Evolutionary conservation across 352 stramenopile genomes (phyloP).

Genomic region (Globisporangium irregulare): DNA sequence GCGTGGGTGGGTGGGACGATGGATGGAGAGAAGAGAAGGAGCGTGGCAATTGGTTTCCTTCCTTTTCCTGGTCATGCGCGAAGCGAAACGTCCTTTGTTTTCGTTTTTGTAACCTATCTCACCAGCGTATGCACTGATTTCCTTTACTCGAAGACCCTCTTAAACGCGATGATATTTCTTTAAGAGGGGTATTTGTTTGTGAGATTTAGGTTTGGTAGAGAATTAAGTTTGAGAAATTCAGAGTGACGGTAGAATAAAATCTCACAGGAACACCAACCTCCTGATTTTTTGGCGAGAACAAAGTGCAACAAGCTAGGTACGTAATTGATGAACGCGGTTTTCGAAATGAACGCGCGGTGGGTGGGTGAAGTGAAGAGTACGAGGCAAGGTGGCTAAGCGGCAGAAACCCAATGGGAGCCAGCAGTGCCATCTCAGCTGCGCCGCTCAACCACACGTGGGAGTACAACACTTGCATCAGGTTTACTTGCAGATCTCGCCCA

Average conservation of each 20-base stretch:
- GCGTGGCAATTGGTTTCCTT: conserved; percentile 1
- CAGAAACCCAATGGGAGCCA: neutral
- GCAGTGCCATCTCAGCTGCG: neutral
- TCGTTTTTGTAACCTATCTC: conserved; percentile 9
- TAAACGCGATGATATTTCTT: neutral
- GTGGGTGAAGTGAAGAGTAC: neutral
- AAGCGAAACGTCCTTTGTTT: conserved; percentile 9
- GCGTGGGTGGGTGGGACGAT: neutral
- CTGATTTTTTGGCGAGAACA: conserved; percentile 6
- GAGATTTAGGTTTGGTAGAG: neutral
- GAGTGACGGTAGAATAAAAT: neutral
- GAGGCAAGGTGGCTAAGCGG: neutral
- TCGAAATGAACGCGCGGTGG: no score
- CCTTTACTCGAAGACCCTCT: conserved; percentile 1
- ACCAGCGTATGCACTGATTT: conserved; percentile 1
- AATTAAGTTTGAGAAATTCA: neutral
- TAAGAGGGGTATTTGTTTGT: neutral
- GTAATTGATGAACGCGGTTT: no score
- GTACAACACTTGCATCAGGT: neutral
- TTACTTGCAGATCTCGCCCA: neutral
- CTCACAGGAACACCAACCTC: neutral
- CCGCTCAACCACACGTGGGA: neutral
- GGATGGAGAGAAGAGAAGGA: conserved; percentile 3
- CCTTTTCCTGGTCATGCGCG: conserved; percentile 3
- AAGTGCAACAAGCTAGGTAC: no score